These are phyloP conservation scores for Hypoxylon fragiforme DNA, from an alignment of 495 filamentous ascomycete species.

Conservation along the genomic window DNA sequence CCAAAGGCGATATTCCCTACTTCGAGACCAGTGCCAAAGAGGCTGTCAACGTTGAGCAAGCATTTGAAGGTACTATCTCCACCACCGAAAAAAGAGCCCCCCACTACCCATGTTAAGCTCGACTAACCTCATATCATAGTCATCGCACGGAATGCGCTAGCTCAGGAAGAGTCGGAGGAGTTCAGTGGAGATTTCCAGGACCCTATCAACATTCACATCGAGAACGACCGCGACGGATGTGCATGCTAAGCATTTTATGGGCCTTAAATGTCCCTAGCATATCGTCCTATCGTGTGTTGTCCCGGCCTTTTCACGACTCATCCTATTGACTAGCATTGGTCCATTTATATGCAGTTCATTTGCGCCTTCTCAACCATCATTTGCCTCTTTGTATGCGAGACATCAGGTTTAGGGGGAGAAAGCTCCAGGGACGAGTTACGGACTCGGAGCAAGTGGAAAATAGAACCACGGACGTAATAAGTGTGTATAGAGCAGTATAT, in stretches of 20 bases:
- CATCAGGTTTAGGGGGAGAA: conserved; percentile 13
- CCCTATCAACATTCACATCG: conserved; percentile 94
- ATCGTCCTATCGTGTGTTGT: background rate
- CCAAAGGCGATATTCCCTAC: conserved; percentile 95
- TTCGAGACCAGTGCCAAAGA: conserved; percentile 99
- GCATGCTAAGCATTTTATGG: conserved; percentile 68
- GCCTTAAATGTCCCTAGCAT: conserved; percentile 1
- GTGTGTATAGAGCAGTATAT: conserved; percentile 28
- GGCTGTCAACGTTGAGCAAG: conserved; percentile 96
- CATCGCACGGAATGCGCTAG: conserved; percentile 93
- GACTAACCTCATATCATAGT: conserved; percentile 55
- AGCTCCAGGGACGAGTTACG: conserved; percentile 3
- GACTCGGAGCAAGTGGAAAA: conserved; percentile 5
- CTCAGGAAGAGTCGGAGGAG: conserved; percentile 95
- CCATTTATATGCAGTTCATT: conserved; percentile 3
- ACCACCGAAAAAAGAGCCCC: background rate
- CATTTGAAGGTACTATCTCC: conserved; percentile 83
- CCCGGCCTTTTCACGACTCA: background rate
- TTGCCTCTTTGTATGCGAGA: conserved; percentile 21
- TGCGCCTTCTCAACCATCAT: conserved; percentile 28
- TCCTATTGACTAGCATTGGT: background rate
- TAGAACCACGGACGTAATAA: conserved; percentile 10
- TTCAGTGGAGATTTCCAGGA: conserved; percentile 91
- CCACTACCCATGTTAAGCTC: background rate
- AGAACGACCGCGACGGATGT: conserved; percentile 88